phyloP scores from a whole-genome alignment of 345 rosid species.

The Pugionium cornutum region DNA sequence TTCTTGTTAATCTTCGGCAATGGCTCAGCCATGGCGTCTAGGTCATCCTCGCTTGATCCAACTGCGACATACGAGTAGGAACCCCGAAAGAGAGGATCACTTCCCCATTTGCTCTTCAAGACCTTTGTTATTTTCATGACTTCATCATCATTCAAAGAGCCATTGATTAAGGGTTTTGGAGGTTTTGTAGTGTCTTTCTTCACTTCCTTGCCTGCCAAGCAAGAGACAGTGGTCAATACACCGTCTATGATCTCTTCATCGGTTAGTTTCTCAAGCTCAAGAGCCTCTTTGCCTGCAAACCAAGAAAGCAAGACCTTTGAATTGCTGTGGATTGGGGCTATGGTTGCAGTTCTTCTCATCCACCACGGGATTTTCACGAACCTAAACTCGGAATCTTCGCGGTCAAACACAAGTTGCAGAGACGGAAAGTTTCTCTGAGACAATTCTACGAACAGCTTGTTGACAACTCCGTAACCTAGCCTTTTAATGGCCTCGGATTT shows the following conservation, averaged over 20 bases:
- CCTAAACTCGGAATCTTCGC: constrained; percentile 55
- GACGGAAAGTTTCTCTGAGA: constrained; percentile 53
- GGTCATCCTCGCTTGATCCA: constrained; percentile 89
- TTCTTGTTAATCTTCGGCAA: constrained; percentile 52
- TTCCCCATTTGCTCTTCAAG: constrained; percentile 89
- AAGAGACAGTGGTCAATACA: constrained; percentile 58
- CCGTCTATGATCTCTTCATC: constrained; percentile 76
- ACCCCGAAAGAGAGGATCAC: constrained; percentile 82
- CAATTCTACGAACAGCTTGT: constrained; percentile 69
- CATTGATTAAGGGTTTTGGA: background rate
- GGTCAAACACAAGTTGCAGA: constrained; percentile 72
- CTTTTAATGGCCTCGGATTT: constrained; percentile 78
- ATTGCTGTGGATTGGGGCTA: constrained; percentile 67
- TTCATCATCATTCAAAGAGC: constrained; percentile 5
- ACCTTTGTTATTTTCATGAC: constrained; percentile 50
- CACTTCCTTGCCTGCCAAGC: constrained; percentile 46
- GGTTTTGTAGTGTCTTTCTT: constrained; percentile 15
- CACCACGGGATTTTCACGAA: constrained; percentile 76
- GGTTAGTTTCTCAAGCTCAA: constrained; percentile 69
- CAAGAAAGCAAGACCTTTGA: constrained; percentile 79
- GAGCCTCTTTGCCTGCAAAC: constrained; percentile 97
- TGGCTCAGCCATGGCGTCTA: constrained; percentile 83
- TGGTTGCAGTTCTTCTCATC: constrained; percentile 89
- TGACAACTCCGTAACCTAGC: constrained; percentile 89
- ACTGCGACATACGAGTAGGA: constrained; percentile 85